Conservation (phyloP, 257 asterid species). For the Plantago ovata region DNA sequence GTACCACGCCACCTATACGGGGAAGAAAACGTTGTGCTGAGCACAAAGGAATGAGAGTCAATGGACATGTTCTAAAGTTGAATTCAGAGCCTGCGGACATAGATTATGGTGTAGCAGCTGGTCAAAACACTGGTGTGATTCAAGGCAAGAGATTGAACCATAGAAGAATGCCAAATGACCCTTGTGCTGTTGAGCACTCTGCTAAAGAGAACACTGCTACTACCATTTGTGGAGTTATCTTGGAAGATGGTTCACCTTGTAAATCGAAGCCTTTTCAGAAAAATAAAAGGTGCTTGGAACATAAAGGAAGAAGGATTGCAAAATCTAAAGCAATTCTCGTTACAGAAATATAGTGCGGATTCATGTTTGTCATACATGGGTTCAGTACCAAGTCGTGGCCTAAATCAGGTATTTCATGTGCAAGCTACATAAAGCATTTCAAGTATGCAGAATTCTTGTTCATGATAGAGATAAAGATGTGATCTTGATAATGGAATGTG, state of each 20-base stretch:
- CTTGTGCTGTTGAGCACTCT: not conserved
- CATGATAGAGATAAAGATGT: no score
- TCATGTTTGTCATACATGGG: no score
- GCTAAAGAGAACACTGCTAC: slow-evolving; percentile 10
- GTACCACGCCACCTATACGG: slow-evolving; percentile 51
- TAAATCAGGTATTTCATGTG: no score
- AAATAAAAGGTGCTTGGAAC: slow-evolving; percentile 35
- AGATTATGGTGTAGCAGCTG: not conserved
- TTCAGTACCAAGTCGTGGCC: no score
- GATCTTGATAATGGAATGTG: no score
- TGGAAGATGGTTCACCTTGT: slow-evolving; percentile 38
- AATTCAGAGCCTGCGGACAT: slow-evolving; percentile 12
- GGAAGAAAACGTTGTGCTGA: slow-evolving; percentile 76
- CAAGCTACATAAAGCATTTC: no score
- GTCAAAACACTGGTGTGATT: slow-evolving; percentile 1
- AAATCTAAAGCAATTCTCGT: not conserved
- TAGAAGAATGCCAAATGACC: slow-evolving; percentile 2
- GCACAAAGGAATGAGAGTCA: slow-evolving; percentile 87
- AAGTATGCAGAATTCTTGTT: no score
- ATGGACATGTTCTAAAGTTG: slow-evolving; percentile 35
- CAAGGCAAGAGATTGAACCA: slow-evolving; percentile 10
- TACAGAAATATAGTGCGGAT: not conserved
- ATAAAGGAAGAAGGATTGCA: slow-evolving; percentile 21
- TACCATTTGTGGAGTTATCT: slow-evolving; percentile 29
- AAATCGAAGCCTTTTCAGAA: slow-evolving; percentile 21